phyloP scores from a whole-genome alignment of 768 basidiomycete species.

The Russula earlei region DNA sequence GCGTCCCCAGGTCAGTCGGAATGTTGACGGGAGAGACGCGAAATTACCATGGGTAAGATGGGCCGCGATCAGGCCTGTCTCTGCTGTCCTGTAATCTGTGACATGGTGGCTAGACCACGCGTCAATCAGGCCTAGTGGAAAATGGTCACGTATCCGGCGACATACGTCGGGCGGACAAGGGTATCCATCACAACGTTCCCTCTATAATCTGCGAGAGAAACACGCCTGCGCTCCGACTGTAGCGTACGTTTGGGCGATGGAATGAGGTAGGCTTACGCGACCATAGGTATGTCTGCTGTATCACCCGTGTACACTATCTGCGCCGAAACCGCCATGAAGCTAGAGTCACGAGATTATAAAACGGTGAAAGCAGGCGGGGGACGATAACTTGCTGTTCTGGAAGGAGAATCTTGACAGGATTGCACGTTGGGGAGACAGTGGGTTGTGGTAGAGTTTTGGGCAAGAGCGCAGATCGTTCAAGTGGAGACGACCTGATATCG shows the following conservation, averaged over 20 bases:
- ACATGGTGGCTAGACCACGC: conserved; percentile 34
- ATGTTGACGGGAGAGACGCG: not conserved
- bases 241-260: not conserved
- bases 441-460: not conserved
- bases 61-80: conserved; percentile 37
- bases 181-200: conserved; percentile 39
- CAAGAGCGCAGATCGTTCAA: not conserved
- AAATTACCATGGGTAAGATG: conserved; percentile 34
- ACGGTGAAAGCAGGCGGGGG: conserved; percentile 1
- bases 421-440: conserved; percentile 2
- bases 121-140: not conserved
- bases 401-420: conserved; percentile 23
- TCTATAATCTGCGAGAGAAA: conserved; percentile 41
- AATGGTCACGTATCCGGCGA: not conserved
- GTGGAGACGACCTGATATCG: not conserved
- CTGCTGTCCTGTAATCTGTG: conserved; percentile 36
- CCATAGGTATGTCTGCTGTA: conserved; percentile 38
- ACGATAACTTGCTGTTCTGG: conserved; percentile 23
- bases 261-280: conserved; percentile 34
- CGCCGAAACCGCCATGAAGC: conserved; percentile 40
- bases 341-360: conserved; percentile 16
- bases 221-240: conserved; percentile 30
- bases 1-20: not conserved
- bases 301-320: conserved; percentile 36
- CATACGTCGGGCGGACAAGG: conserved; percentile 44